These are phyloP conservation scores for Chrysanthemum lavandulifolium DNA, from an alignment of 129 eudicot genomes.

Conservation along the genomic window DNA sequence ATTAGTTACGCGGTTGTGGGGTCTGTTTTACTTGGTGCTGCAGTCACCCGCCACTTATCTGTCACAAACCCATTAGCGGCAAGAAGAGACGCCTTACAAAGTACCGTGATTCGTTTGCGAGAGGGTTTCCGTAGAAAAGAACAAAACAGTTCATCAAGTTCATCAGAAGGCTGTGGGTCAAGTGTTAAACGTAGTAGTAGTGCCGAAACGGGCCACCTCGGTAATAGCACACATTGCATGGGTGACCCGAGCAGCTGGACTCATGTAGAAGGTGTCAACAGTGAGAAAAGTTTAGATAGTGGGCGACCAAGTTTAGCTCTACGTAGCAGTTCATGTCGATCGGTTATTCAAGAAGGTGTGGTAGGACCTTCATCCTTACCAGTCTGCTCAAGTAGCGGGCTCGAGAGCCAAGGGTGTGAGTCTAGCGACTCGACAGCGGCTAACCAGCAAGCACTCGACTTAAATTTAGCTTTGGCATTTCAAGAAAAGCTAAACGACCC, in stretches of 20 bases:
- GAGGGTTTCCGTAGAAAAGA: conserved; percentile 92
- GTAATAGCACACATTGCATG: conserved; percentile 59
- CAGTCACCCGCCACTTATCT: conserved; percentile 89
- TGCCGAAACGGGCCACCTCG: conserved; percentile 90
- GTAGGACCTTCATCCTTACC: conserved; percentile 60
- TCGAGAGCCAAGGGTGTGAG: conserved; percentile 91
- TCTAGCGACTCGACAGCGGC: conserved; percentile 74
- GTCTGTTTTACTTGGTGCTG: conserved; percentile 95
- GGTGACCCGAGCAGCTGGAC: conserved; percentile 78
- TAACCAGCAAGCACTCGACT: conserved; percentile 67
- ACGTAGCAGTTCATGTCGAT: conserved; percentile 84
- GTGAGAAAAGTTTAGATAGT: conserved; percentile 90
- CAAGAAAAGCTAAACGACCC: conserved; percentile 94
- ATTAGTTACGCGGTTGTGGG: conserved; percentile 95
- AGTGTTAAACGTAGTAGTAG: conserved; percentile 96
- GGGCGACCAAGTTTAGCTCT: conserved; percentile 91
- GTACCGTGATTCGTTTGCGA: conserved; percentile 92
- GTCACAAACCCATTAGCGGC: conserved; percentile 92
- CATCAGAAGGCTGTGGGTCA: conserved; percentile 97
- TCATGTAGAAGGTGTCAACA: conserved; percentile 69
- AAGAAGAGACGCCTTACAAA: conserved; percentile 90
- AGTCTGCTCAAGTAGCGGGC: conserved; percentile 81
- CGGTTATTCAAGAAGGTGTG: conserved; percentile 79
- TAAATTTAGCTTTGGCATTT: conserved; percentile 80
- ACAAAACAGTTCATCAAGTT: conserved; percentile 87